Base-by-base conservation (phyloP, 192 early-diverging fungal species). In the Coemansia javaensis region DNA sequence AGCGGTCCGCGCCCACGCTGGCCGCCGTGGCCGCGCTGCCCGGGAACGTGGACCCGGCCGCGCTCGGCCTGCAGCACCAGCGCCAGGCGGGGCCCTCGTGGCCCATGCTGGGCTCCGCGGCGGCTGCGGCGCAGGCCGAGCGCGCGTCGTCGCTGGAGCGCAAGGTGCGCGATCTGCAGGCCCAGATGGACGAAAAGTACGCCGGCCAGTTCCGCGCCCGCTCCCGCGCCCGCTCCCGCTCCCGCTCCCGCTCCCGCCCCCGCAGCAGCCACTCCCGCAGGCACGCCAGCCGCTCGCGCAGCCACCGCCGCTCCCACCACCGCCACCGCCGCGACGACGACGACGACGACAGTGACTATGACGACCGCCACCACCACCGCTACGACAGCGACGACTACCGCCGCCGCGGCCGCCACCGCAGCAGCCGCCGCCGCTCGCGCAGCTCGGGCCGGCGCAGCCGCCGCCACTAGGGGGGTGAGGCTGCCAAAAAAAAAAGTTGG, bases 21-120 rank as follows among this genome's bases (percentile, higher is more conserved):
- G 63, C 63, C 6, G 63, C 63, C 32, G 50, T 44, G n/a, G 63
- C 63, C 11, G 59, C 51, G 33, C 43, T 66, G 32, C 63, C 63
- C 10, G 44, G 54, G 34, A 37, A 18, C 14, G 38, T 46, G 5
- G 62, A 64, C 34, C 53, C 53, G 15, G 28, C 21, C 13, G n/a
- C 37, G 21, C 20, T 23, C 18, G 5, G 18, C 17, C 40, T 33
- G 23, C 50, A 34, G 32, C 32, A 20, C 24, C 28, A 20, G 43
- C 13, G n/a, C 23, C 44, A 38, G 40, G 6, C 23, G 0, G 67
- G 67, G 0, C 21, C 63, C 8, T 59, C 67, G 21, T 71, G 67
- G 67, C 67, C 67, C 0, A 47, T 71, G 20, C 52, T 71, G 8
- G 67, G 60, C 44, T 11, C 44, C 49, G 27, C 52, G 32, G 30